phyloP scores from a whole-genome alignment of 2,329 filamentous ascomycete species.

The Colletotrichum brevisporum region DNA sequence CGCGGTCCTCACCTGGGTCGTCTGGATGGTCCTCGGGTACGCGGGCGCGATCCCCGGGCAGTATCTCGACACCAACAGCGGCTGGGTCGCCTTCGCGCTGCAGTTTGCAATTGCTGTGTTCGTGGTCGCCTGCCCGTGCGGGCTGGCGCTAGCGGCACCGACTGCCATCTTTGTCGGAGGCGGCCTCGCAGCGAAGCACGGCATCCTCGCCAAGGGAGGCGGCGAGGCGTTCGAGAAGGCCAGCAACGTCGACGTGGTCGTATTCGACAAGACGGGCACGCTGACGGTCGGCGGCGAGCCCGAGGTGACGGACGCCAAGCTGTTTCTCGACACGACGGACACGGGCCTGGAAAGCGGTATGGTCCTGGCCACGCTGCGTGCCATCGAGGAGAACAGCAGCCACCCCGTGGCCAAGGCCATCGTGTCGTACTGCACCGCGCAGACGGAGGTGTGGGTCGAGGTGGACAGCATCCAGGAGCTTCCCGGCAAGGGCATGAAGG shows the following conservation, averaged over 20 bases:
- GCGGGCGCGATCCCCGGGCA: constrained; percentile 68
- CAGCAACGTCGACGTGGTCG: constrained; percentile 81
- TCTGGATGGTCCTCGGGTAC: constrained; percentile 78
- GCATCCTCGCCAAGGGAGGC: constrained; percentile 86
- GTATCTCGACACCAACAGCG: constrained; percentile 71
- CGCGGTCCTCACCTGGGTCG: constrained; percentile 78
- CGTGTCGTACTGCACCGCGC: constrained; percentile 69
- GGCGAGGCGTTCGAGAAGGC: constrained; percentile 90
- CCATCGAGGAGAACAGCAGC: constrained; percentile 78
- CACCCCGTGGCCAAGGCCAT: constrained; percentile 83
- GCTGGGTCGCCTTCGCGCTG: constrained; percentile 80
- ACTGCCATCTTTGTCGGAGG: constrained; percentile 89
- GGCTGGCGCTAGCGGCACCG: constrained; percentile 86
- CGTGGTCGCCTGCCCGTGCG: constrained; percentile 88
- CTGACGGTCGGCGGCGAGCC: constrained; percentile 82
- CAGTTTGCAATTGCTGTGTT: constrained; percentile 90
- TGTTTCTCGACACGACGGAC: constrained; percentile 54
- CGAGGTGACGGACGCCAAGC: constrained; percentile 70
- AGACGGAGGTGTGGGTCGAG: constrained; percentile 48
- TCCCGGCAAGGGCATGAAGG: constrained; percentile 79
- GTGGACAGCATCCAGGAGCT: constrained; percentile 72
- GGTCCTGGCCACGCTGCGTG: constrained; percentile 69
- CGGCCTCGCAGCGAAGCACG: constrained; percentile 82
- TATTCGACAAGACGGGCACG: constrained; percentile 92
- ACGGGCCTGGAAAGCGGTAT: constrained; percentile 33